phyloP scores from a whole-genome alignment of 2,329 filamentous ascomycete genomes.

The Fonsecaea pedrosoi region DNA sequence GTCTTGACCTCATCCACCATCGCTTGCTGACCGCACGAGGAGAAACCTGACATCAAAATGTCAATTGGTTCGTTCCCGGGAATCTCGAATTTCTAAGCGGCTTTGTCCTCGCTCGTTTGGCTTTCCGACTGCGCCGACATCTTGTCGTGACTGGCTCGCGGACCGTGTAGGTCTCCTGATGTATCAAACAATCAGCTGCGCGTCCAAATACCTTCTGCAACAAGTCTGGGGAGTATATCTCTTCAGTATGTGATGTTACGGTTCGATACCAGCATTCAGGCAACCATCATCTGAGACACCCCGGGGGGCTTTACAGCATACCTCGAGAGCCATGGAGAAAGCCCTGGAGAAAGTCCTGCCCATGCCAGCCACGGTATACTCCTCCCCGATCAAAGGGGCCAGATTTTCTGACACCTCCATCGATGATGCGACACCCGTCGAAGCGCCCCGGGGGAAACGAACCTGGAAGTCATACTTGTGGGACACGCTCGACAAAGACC shows the following conservation, averaged over 20 bases:
- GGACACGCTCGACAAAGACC: slow-evolving; percentile 60
- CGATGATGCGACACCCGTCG: neutral
- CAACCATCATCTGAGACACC: too few species aligned
- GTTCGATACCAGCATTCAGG: too few species aligned
- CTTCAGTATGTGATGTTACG: too few species aligned
- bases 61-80: neutral
- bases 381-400: neutral
- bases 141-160: neutral
- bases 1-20: neutral
- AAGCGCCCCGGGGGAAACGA: neutral
- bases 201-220: too few species aligned
- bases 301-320: too few species aligned
- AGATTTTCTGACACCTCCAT: neutral
- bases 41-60: neutral
- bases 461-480: slow-evolving; percentile 50
- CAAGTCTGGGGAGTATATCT: too few species aligned
- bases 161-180: too few species aligned
- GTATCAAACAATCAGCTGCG: too few species aligned
- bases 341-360: neutral
- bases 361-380: neutral
- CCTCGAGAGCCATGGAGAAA: neutral
- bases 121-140: neutral
- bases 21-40: neutral
- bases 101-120: too few species aligned
- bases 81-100: too few species aligned